phyloP scores from a whole-genome alignment of 192 early-diverging fungal species.

The Backusella westeae region DNA sequence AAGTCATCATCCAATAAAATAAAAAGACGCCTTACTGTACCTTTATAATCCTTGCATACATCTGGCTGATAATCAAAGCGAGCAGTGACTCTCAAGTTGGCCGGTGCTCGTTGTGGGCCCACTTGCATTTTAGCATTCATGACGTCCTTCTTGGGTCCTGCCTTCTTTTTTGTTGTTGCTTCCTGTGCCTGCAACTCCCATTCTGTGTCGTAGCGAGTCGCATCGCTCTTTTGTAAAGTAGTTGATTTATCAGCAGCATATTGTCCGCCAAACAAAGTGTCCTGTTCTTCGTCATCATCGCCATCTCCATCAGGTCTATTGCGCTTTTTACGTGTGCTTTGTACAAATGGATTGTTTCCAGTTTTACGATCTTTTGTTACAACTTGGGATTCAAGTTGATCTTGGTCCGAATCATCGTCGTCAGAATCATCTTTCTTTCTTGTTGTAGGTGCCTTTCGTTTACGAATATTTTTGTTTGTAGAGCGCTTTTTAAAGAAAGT shows the following conservation, averaged over 20 bases:
- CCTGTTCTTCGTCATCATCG: slow-evolving; percentile 24
- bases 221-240: slow-evolving; percentile 33
- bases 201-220: slow-evolving; percentile 44
- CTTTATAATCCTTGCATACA: slow-evolving; percentile 99
- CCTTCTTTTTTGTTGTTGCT: slow-evolving; percentile 36
- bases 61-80: slow-evolving; percentile 98
- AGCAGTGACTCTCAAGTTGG: slow-evolving; percentile 75
- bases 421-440: slow-evolving; percentile 23
- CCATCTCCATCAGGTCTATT: slow-evolving; percentile 29
- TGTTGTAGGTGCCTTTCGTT: slow-evolving; percentile 39
- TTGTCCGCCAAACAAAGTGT: slow-evolving; percentile 15
- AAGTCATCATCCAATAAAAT: neutral
- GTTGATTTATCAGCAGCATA: slow-evolving; percentile 32
- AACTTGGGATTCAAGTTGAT: slow-evolving; percentile 24
- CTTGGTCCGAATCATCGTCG: slow-evolving; percentile 36
- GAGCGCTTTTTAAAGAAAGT: slow-evolving; percentile 59
- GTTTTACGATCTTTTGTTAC: slow-evolving; percentile 41
- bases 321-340: slow-evolving; percentile 41
- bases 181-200: slow-evolving; percentile 35
- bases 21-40: slow-evolving; percentile 39
- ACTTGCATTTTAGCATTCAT: slow-evolving; percentile 49
- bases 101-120: slow-evolving; percentile 69
- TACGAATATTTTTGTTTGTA: slow-evolving; percentile 51
- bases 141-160: slow-evolving; percentile 36
- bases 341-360: slow-evolving; percentile 38